Base-by-base conservation (phyloP, 805 yeast species). In the Torulaspora microellipsoides region DNA sequence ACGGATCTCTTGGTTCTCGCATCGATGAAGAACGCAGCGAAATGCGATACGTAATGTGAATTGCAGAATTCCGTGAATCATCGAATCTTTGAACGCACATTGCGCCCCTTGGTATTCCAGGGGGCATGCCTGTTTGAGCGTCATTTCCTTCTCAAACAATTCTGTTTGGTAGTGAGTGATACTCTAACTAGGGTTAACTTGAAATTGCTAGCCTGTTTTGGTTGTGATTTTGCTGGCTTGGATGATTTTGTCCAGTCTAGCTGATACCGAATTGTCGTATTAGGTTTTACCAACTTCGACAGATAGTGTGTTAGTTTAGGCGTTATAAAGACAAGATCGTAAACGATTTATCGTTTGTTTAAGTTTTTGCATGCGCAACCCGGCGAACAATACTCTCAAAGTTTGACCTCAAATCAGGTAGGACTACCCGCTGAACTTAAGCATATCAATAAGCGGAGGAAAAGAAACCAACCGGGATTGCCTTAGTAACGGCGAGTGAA, bases 11-110 rank as follows among this genome's bases (percentile, higher is more conserved):
- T 65, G 70, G 69, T 59, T 65, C 69, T 64, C 69, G 65, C 69
- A 67, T 62, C 70, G 70, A 66, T 66, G 70, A 67, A 67, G 69
- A 65, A 65, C 70, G 71, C 70, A 66, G 71, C 70, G 67, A 66
- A 65, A 54, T 62, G 70, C 70, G 71, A 66, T 65, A 66, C 58
- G 70, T 66, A 60, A 51, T 65, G 69, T 65, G 71, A 53, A 53
- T 53, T 53, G 57, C 57, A 53, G 57, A 53, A 48, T 48, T 62
- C 63, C 65, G 70, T 65, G 69, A 64, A 64, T 67, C 72, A 68
- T 65, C 67, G 69, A 67, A 65, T 66, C 65, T 67, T 68, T 66
- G 70, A 68, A 68, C 71, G 70, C 72, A 67, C 70, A 67, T 68
- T 67, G 71, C 71, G 62, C 71, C 66, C 62, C 61, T 49, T 59